Conservation (phyloP, 2,329 filamentous ascomycete species). For the Graphilbum ipis-grandicollis region DNA sequence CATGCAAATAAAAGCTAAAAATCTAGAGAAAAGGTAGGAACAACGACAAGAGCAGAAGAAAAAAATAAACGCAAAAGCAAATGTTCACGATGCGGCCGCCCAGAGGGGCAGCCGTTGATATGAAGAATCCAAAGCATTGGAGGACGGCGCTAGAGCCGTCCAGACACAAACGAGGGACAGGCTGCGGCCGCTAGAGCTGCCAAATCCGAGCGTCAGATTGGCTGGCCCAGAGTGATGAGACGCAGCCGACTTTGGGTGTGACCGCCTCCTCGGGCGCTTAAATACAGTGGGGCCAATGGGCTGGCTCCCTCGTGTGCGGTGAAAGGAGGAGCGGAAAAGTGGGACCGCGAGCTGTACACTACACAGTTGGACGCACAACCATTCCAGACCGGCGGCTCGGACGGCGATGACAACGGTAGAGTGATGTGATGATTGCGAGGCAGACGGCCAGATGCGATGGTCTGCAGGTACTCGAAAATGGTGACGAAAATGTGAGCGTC, state of each 20-base stretch:
- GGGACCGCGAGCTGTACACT: too few relatives aligned
- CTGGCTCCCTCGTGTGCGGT: too few relatives aligned
- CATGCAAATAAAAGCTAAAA: neutral
- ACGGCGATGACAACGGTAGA: too few relatives aligned
- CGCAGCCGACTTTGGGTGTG: slow-evolving; percentile 5
- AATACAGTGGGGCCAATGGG: neutral
- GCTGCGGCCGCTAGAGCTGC: slow-evolving; percentile 7
- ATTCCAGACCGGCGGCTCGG: too few relatives aligned
- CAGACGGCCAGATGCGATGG: too few relatives aligned
- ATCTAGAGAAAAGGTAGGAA: neutral
- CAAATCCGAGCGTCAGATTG: slow-evolving; percentile 1
- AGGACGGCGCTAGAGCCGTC: too few relatives aligned
- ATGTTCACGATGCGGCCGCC: neutral
- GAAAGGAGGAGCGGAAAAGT: too few relatives aligned
- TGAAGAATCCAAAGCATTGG: too few relatives aligned
- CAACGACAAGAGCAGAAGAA: neutral
- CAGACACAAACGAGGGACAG: neutral
- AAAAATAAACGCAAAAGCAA: neutral
- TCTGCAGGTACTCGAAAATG: too few relatives aligned
- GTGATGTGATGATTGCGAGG: too few relatives aligned
- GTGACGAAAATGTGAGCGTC: too few relatives aligned
- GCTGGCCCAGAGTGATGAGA: slow-evolving; percentile 4
- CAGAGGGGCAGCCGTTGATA: neutral
- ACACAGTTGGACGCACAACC: too few relatives aligned
- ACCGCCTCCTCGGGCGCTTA: slow-evolving; percentile 9